These are phyloP conservation scores for Pythium phragmiticola DNA, from an alignment of 352 stramenopile species.

Conservation along the genomic window DNA sequence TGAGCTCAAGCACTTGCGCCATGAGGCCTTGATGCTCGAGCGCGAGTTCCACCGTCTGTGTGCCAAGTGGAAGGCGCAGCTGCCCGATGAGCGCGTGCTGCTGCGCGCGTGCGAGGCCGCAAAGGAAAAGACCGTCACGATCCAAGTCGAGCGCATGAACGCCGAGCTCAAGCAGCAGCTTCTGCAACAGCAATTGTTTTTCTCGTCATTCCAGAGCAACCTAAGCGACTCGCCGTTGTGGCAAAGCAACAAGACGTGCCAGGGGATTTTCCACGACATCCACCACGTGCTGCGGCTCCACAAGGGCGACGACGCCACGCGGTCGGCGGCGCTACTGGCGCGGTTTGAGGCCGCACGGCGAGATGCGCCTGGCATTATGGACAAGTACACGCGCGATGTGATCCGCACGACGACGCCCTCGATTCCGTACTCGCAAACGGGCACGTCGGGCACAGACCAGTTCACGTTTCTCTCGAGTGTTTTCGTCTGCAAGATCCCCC, in stretches of 20 bases:
- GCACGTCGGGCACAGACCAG: constrained; percentile 18
- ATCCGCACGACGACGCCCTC: constrained; percentile 30
- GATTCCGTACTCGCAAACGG: constrained; percentile 47
- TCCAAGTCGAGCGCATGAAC: constrained; percentile 50
- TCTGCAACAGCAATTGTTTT: constrained; percentile 56
- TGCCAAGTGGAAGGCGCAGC: constrained; percentile 39
- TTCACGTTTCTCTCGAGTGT: constrained; percentile 52
- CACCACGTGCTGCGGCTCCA: constrained; percentile 37
- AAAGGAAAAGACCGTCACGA: constrained; percentile 45
- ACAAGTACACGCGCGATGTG: constrained; percentile 40
- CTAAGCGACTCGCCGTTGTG: constrained; percentile 46
- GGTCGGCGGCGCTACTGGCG: constrained; percentile 30
- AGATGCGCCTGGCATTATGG: constrained; percentile 31
- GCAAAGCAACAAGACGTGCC: constrained; percentile 29
- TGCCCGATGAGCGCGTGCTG: constrained; percentile 37
- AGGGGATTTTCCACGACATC: constrained; percentile 43
- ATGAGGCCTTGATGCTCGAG: constrained; percentile 36
- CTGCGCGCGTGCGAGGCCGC: constrained; percentile 49
- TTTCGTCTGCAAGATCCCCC: constrained; percentile 55
- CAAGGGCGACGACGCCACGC: constrained; percentile 8
- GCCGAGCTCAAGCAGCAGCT: constrained; percentile 45
- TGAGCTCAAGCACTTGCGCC: constrained; percentile 46
- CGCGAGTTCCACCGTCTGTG: constrained; percentile 36
- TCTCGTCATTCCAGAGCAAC: constrained; percentile 44
- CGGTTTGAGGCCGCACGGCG: constrained; percentile 36